A percentile compares a stretch with the other conserved stretches of the same genome.
Conservation (phyloP, 2,329 filamentous ascomycete species). For the Didymella exigua region DNA sequence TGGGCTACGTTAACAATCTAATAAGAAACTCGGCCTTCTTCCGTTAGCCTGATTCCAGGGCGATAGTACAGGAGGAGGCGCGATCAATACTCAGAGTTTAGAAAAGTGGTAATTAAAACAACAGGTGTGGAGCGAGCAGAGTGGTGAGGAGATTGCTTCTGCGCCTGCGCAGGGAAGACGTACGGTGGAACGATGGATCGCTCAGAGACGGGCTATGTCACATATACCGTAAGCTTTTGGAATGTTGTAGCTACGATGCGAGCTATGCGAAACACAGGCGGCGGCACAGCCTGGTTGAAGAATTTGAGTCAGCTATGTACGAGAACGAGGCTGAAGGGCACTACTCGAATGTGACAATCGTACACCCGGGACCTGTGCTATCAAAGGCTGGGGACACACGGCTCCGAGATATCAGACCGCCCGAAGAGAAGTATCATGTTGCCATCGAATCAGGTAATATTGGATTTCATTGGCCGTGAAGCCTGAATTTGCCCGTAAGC, state of each 20-base stretch:
- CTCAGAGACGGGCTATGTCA: no score
- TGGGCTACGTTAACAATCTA: slow-evolving; percentile 16
- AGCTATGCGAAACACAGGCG: no score
- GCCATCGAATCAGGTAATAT: slow-evolving; percentile 1
- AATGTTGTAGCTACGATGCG: no score
- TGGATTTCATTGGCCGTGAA: slow-evolving; percentile 3
- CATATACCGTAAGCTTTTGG: no score
- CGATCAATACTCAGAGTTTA: slow-evolving; percentile 8
- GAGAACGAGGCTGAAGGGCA: no score
- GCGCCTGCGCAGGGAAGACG: slow-evolving; percentile 6
- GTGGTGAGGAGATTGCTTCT: slow-evolving; percentile 15
- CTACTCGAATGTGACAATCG: no score
- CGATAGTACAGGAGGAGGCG: slow-evolving; percentile 8
- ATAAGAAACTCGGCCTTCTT: slow-evolving; percentile 20
- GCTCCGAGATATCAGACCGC: not conserved
- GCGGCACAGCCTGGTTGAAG: no score
- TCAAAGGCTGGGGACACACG: not conserved
- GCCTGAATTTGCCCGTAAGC: not conserved
- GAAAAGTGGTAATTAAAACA: slow-evolving; percentile 14
- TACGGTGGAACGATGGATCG: slow-evolving; percentile 8
- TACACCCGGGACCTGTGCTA: no score
- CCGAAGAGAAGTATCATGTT: not conserved
- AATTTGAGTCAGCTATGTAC: no score
- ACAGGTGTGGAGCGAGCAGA: slow-evolving; percentile 10
- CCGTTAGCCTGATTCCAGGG: not conserved